Evolutionary conservation across 2,329 filamentous ascomycete genomes (phyloP), one percentile per base, ranked within the genome.

Genomic region (Arthrobotrys pseudoclavata): DNA sequence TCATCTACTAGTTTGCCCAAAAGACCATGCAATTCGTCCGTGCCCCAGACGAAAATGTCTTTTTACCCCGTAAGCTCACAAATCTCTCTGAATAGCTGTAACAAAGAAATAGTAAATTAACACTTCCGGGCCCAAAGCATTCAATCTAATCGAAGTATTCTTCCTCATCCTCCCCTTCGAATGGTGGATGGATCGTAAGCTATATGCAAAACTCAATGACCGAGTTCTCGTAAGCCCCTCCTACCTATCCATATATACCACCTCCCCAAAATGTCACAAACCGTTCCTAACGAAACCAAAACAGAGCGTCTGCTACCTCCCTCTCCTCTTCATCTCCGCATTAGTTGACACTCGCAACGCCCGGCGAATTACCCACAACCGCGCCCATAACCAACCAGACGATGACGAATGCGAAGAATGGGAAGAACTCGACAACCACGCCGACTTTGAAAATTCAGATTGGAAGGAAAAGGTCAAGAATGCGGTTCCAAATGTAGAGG

Each of bases 1-100:
- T 13, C 20, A 15, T 20, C 34, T 9, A 40, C 7, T 31, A 76
- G 64, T 97, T 97, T 84, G 88, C 93, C 0, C 92, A 96, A 80
- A 97, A 97, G 84, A 97, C 96, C 0, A 93, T 98, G 88, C 94
- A 97, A 82, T 99, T 97, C 82, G 93, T 98, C 18, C 92, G 96
- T 60, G 96, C 96, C 0, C 96, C 96, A 0, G 96, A 99, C 81
- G 96, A 99, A 84, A 99, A 99, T 81, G 96, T 99, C 69, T 99
- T 96, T 84, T 97, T 99, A 82, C 91, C 96, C 0, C 96, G 85
- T 86, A 82, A 80, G 84, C 81, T 18, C 18, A 48, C 47, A 66
- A 34, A 4, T 3, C 15, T 12, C n/a, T 37, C 4, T 13, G 4
- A 37, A 37, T 13, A 29, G 34, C 13, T 20, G 26, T 24, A 7